Base-by-base conservation (phyloP, 192 early-diverging fungal genomes). In the Coemansia erecta region DNA sequence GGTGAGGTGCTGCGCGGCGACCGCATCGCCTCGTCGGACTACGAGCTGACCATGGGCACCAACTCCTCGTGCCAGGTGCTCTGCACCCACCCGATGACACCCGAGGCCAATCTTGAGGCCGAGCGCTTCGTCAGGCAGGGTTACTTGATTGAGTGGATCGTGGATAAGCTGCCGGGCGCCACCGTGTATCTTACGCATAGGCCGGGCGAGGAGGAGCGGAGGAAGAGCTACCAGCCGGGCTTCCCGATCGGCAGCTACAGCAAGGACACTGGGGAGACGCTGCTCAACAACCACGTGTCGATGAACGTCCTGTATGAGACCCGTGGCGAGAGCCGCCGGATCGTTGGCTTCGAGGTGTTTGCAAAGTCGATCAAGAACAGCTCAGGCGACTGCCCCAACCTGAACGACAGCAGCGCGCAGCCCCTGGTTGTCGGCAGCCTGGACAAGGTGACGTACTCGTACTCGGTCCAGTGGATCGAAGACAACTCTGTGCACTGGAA, bases 1-100 rank as follows among this genome's bases (percentile, higher is more conserved):
- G 87, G 88, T 47, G 83, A 89, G 53, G 87, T 88, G 13, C 61
- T 91, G 48, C 74, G 86, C 22, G 89, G 89, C 9, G 89, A 91
- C 71, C 81, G 88, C 10, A 89, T 86, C 23, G 82, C 80, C 2
- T 80, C 72, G 22, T 85, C 84, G 8, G 82, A 84, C 54, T 86
- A 84, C 37, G 51, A 76, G 54, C 64, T 82, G 45, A 44, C 52
- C 13, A 81, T 85, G 57, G 80, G 73, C 14, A 44, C 60, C 21
- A 77, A 85, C 65, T 60, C 55, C 9, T 48, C 59, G 13, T 89
- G 87, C 53, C 55, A 72, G 44, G 68, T 75, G n/a, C 72, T 87
- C 21, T 89, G 87, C 58, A 81, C 72, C 42, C 77, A 71, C 50
- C 44, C 45, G 0, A 59, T 89, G n/a, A 61, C 68, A 0, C 48